Percentiles rank a stretch among this genome's conserved stretches.
Conservation (phyloP, 129 eudicot species). For the Flaveria bidentis region DNA sequence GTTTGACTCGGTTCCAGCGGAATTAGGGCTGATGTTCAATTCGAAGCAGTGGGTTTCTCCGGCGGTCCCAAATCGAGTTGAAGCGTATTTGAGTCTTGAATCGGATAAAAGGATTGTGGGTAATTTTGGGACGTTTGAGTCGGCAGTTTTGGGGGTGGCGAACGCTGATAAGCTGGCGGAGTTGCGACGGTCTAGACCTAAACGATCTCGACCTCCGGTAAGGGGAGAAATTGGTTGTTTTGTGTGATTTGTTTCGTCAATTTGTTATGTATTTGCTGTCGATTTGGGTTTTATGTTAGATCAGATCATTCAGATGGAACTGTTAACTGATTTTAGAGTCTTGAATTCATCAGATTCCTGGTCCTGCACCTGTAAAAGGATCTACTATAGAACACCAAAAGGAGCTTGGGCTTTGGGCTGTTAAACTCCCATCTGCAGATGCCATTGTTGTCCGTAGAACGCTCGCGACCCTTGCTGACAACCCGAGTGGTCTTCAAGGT, state of each 20-base stretch:
- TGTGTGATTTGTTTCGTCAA: too few relatives aligned
- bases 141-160: conserved; percentile 94
- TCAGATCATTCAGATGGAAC: not conserved
- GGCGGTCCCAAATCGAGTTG: conserved; percentile 60
- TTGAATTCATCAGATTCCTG: conserved; percentile 60
- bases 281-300: too few relatives aligned
- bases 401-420: conserved; percentile 80
- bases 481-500: conserved; percentile 80
- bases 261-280: too few relatives aligned
- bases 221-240: not conserved
- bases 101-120: conserved; percentile 75
- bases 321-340: not conserved
- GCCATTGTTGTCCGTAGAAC: conserved; percentile 85
- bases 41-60: conserved; percentile 61
- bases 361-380: conserved; percentile 79
- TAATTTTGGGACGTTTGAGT: conserved; percentile 81
- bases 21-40: conserved; percentile 72
- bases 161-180: conserved; percentile 51
- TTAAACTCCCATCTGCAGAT: conserved; percentile 90
- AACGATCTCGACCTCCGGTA: conserved; percentile 63
- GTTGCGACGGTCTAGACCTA: conserved; percentile 69
- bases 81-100: conserved; percentile 82
- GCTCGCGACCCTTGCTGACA: conserved; percentile 56
- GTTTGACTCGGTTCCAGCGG: conserved; percentile 93
- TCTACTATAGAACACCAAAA: conserved; percentile 74